Conservation (phyloP, 352 stramenopile species). For the Globisporangium splendens region DNA sequence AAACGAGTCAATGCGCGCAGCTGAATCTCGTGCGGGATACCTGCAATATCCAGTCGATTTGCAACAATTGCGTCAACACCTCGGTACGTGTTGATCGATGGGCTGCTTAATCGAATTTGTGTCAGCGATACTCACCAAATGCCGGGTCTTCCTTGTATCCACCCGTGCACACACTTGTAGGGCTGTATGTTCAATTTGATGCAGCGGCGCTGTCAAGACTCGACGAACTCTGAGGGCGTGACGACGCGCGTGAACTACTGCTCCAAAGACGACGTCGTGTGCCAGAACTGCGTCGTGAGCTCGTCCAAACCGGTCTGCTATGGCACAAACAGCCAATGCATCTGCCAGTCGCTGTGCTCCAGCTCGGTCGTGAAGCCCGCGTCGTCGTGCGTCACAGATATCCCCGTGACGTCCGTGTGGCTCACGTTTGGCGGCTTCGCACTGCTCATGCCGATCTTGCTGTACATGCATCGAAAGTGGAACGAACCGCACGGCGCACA, state of each 20-base stretch:
- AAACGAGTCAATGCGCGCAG: slow-evolving; percentile 20
- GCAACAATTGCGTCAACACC: slow-evolving; percentile 29
- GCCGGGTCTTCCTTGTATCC: background rate
- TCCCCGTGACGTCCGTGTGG: slow-evolving; percentile 24
- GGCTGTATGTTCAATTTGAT: slow-evolving; percentile 39
- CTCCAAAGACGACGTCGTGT: slow-evolving; percentile 19
- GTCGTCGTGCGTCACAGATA: slow-evolving; percentile 1
- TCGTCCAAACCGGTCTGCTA: slow-evolving; percentile 29
- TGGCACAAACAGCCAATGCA: slow-evolving; percentile 24
- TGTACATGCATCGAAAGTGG: slow-evolving; percentile 38
- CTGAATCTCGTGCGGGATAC: slow-evolving; percentile 27
- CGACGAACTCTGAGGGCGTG: slow-evolving; percentile 4
- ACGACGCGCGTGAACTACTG: slow-evolving; percentile 25
- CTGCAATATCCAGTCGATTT: slow-evolving; percentile 44
- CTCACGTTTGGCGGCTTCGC: slow-evolving; percentile 26
- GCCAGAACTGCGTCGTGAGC: slow-evolving; percentile 25
- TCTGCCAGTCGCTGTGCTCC: slow-evolving; percentile 41
- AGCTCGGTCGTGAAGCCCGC: slow-evolving; percentile 21
- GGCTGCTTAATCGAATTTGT: background rate
- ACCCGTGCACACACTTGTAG: slow-evolving; percentile 5
- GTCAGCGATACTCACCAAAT: no score
- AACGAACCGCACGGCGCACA: slow-evolving; percentile 24
- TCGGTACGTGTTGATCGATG: slow-evolving; percentile 27
- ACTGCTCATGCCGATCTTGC: slow-evolving; percentile 27
- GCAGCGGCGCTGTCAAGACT: slow-evolving; percentile 19